Conservation (phyloP, 441 rosid species). For the Dalechampia spathulata region DNA sequence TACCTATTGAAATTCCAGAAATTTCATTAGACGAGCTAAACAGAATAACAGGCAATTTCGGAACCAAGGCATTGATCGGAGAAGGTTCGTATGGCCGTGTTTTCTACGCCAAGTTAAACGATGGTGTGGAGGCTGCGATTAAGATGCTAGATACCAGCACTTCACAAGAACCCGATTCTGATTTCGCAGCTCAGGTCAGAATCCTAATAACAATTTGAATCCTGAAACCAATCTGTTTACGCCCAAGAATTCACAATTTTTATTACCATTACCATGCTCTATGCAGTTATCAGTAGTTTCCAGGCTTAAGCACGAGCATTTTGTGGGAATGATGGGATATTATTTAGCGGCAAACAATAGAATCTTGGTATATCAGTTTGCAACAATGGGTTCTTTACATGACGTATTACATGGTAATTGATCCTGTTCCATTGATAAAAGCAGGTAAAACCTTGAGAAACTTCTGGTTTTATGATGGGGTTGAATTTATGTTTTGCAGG, state of each 20-base stretch:
- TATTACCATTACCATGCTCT: background rate
- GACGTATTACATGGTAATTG: slow-evolving; percentile 80
- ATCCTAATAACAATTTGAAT: background rate
- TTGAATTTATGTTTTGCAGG: slow-evolving; percentile 30
- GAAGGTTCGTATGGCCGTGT: slow-evolving; percentile 97
- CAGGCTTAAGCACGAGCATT: slow-evolving; percentile 72
- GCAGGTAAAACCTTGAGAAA: no score
- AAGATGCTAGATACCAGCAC: slow-evolving; percentile 79
- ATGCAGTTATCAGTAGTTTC: slow-evolving; percentile 73
- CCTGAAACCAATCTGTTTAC: background rate
- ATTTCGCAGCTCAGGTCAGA: slow-evolving; percentile 73
- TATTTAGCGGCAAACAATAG: slow-evolving; percentile 68
- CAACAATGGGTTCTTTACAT: slow-evolving; percentile 80
- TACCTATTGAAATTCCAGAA: slow-evolving; percentile 74
- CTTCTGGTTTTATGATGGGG: background rate
- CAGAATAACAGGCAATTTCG: slow-evolving; percentile 55
- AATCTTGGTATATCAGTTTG: slow-evolving; percentile 62
- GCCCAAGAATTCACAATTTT: background rate
- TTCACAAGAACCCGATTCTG: slow-evolving; percentile 67
- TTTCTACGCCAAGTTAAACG: slow-evolving; percentile 43
- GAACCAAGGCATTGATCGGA: slow-evolving; percentile 69
- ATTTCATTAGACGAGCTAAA: slow-evolving; percentile 63
- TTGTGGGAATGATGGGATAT: slow-evolving; percentile 71
- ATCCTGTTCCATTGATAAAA: no score
- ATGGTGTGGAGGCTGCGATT: slow-evolving; percentile 55